phyloP scores from a whole-genome alignment of 73 alveolate species.

The Paramecium tetraurelia region DNA sequence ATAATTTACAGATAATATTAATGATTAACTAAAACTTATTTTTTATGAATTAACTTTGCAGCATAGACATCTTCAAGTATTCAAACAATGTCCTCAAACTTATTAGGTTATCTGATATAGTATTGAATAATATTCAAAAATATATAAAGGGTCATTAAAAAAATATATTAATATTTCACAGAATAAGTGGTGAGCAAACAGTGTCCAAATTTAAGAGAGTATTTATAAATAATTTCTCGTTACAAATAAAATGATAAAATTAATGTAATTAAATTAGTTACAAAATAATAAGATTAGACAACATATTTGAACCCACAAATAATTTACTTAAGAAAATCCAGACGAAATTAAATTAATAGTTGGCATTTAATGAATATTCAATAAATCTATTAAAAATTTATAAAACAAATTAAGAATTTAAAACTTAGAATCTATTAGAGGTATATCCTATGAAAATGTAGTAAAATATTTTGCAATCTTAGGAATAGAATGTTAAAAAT shows the following conservation, averaged over 20 bases:
- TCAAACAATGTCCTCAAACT: neutral
- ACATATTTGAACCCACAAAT: too few relatives aligned
- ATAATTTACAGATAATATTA: slow-evolving; percentile 1
- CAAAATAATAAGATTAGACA: too few relatives aligned
- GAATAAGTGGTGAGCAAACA: too few relatives aligned
- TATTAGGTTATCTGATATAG: neutral
- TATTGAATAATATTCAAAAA: neutral
- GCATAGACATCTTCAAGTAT: neutral
- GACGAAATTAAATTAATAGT: too few relatives aligned
- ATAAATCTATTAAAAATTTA: too few relatives aligned
- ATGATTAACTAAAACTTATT: neutral
- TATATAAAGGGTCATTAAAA: neutral
- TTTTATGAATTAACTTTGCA: neutral
- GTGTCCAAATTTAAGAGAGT: too few relatives aligned
- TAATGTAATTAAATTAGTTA: neutral
- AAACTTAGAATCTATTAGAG: too few relatives aligned
- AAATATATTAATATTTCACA: neutral
- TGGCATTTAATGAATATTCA: too few relatives aligned
- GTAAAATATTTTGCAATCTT: neutral
- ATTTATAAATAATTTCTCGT: too few relatives aligned
- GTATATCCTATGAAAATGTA: neutral
- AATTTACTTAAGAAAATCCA: too few relatives aligned
- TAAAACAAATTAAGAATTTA: too few relatives aligned
- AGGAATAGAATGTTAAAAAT: too few relatives aligned
- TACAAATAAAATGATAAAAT: neutral